A percentile compares a stretch with the other conserved stretches of the same genome.
Evolutionary conservation across 2,329 filamentous ascomycete species (phyloP).

Genomic region (Sphaerulina musiva): DNA sequence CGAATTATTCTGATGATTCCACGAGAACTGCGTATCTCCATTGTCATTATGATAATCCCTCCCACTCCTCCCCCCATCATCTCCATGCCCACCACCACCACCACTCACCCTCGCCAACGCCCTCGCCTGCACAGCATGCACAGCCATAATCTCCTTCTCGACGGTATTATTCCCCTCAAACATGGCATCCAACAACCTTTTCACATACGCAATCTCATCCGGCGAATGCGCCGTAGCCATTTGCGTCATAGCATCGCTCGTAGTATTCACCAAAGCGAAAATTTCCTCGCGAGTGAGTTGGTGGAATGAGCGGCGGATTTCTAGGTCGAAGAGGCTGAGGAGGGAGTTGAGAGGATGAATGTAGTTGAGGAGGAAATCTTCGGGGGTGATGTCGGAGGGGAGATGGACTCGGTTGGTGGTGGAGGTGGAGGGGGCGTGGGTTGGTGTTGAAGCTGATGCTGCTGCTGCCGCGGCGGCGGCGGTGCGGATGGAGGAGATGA

Average conservation of each 20-base stretch:
- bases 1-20: not conserved
- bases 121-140: constrained; percentile 71
- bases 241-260: constrained; percentile 77
- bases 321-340: constrained; percentile 75
- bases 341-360: constrained; percentile 64
- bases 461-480: constrained; percentile 43
- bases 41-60: too few species aligned
- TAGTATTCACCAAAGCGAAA: constrained; percentile 81
- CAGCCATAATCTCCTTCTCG: constrained; percentile 73
- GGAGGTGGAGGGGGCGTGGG: too few species aligned
- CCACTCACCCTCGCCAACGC: constrained; percentile 52
- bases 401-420: constrained; percentile 38
- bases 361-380: constrained; percentile 61
- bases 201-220: constrained; percentile 85
- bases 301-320: constrained; percentile 69
- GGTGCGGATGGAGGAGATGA: constrained; percentile 71
- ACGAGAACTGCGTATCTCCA: constrained; percentile 18
- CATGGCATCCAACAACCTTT: constrained; percentile 80
- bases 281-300: constrained; percentile 58
- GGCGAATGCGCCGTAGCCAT: constrained; percentile 72
- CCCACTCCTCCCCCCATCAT: constrained; percentile 15
- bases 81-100: constrained; percentile 28
- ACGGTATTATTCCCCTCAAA: constrained; percentile 81
- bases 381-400: constrained; percentile 56
- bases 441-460: constrained; percentile 38